Conservation (phyloP, 2,329 filamentous ascomycete genomes). For the Trichoderma sp. region DNA sequence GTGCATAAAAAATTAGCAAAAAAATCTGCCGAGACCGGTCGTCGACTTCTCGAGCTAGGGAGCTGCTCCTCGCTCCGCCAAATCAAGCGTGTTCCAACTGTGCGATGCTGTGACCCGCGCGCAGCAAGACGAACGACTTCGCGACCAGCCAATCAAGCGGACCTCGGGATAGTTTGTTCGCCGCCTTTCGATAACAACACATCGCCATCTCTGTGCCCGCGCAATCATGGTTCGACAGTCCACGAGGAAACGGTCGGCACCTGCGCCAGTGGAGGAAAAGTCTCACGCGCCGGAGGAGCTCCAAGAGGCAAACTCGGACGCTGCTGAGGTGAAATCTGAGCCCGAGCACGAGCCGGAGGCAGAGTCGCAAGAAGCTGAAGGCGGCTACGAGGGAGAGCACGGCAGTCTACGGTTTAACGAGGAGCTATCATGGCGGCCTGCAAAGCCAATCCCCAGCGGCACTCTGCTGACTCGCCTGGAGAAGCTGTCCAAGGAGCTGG, state of each 20-base stretch:
- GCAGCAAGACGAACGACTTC: constrained; percentile 23
- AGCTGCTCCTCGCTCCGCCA: constrained; percentile 1
- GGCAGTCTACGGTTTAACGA: constrained; percentile 73
- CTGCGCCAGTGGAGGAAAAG: constrained; percentile 10
- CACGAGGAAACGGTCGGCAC: constrained; percentile 27
- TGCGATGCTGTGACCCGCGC: constrained; percentile 28
- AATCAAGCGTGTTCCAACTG: constrained; percentile 12
- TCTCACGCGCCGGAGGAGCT: constrained; percentile 4
- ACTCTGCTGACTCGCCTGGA: constrained; percentile 81
- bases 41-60: constrained; percentile 1
- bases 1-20: not conserved
- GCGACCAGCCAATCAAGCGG: constrained; percentile 21
- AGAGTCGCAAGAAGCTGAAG: constrained; percentile 17
- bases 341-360: constrained; percentile 28
- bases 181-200: constrained; percentile 6
- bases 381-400: constrained; percentile 30
- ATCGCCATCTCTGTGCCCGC: constrained; percentile 21
- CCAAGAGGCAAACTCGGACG: constrained; percentile 3
- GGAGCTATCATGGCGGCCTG: constrained; percentile 84
- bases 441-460: constrained; percentile 79
- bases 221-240: constrained; percentile 37
- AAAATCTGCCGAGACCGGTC: constrained; percentile 9
- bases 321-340: constrained; percentile 9
- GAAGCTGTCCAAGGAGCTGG: constrained; percentile 76
- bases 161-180: constrained; percentile 17